Conservation (phyloP, 805 yeast genomes). For the Isabelozyma rhagii region DNA sequence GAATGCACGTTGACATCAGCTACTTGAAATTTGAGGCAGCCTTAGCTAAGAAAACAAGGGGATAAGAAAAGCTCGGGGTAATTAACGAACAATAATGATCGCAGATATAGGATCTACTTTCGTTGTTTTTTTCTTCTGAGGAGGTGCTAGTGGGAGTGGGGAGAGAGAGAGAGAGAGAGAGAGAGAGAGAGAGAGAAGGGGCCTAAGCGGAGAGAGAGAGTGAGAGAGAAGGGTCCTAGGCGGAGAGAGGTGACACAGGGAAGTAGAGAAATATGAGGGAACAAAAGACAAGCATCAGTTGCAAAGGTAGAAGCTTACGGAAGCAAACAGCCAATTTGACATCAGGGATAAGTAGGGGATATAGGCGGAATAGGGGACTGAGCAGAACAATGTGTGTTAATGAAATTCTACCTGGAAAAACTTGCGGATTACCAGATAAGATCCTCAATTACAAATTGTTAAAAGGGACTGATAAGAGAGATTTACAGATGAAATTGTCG, state of each 20-base stretch:
- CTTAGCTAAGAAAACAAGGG: neutral
- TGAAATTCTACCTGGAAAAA: neutral
- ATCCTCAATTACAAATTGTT: neutral
- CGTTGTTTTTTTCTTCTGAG: too few relatives aligned
- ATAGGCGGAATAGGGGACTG: neutral
- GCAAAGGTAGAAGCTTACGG: too few relatives aligned
- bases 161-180: too few relatives aligned
- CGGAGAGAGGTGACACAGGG: too few relatives aligned
- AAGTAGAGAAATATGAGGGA: too few relatives aligned
- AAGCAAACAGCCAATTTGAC: too few relatives aligned
- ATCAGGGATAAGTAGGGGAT: neutral
- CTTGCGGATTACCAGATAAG: neutral
- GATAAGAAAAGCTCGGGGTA: neutral
- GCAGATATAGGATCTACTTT: neutral
- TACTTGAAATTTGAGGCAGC: neutral
- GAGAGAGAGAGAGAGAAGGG: too few relatives aligned
- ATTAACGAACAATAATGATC: neutral
- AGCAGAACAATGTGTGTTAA: neutral
- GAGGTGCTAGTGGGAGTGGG: neutral
- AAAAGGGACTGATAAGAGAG: neutral
- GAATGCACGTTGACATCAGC: neutral
- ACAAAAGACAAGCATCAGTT: too few relatives aligned
- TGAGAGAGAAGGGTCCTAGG: too few relatives aligned
- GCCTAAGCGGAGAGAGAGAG: too few relatives aligned
- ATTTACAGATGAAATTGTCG: neutral